A percentile compares a stretch with the other conserved stretches of the same genome.
Evolutionary conservation across 2,329 filamentous ascomycete species (phyloP).

Genomic region (Colletotrichum zoysiae): DNA sequence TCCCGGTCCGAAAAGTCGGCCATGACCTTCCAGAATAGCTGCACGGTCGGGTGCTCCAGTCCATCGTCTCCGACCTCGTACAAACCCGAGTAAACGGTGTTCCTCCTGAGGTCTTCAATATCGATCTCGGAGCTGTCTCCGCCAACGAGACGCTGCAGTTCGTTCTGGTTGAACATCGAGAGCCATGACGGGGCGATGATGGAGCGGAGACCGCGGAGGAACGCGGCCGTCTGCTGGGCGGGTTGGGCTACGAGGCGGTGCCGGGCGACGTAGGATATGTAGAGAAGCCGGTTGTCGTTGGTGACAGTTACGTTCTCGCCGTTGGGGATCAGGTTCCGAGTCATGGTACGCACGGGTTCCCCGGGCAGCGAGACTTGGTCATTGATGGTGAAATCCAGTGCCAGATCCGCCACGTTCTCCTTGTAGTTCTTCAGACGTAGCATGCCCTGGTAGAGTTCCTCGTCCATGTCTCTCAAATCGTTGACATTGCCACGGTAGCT

Average conservation of each 20-base stretch:
- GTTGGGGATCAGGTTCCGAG: constrained; percentile 80
- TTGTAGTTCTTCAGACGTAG: constrained; percentile 85
- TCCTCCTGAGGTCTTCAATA: constrained; percentile 83
- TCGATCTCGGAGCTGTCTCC: constrained; percentile 90
- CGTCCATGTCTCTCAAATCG: constrained; percentile 91
- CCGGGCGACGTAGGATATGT: constrained; percentile 90
- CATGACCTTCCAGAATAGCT: constrained; percentile 94
- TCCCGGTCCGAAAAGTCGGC: constrained; percentile 79
- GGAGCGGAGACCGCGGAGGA: constrained; percentile 84
- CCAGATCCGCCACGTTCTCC: constrained; percentile 83
- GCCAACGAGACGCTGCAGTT: constrained; percentile 92
- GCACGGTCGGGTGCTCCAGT: constrained; percentile 85
- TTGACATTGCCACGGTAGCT: constrained; percentile 94
- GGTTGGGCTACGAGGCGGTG: constrained; percentile 89
- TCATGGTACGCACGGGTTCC: constrained; percentile 70
- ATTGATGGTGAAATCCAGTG: constrained; percentile 89
- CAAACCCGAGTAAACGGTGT: constrained; percentile 89
- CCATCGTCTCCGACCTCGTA: constrained; percentile 92
- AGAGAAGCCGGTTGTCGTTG: constrained; percentile 92
- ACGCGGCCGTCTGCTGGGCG: constrained; percentile 84
- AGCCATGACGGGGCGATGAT: constrained; percentile 96
- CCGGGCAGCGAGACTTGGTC: constrained; percentile 69
- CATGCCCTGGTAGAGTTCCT: constrained; percentile 89
- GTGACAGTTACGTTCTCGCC: constrained; percentile 85
- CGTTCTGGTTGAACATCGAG: constrained; percentile 97